Evolutionary conservation across 192 early-diverging fungal genomes (phyloP).

Genomic region (Backusella morwellensis): DNA sequence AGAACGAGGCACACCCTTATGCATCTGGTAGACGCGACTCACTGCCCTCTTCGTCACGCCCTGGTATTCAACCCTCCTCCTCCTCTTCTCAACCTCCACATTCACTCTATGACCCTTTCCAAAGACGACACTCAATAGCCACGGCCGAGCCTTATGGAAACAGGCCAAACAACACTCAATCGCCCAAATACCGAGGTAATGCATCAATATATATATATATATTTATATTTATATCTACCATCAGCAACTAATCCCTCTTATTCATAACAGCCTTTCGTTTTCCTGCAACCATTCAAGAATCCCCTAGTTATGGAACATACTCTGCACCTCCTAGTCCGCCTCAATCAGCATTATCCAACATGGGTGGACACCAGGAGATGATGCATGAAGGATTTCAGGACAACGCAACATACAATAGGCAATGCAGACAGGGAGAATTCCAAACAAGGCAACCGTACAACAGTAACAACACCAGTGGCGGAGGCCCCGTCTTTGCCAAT

Average conservation of each 20-base stretch:
- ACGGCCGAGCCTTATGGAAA: constrained; percentile 16
- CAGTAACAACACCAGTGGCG: not conserved
- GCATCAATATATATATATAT: not conserved
- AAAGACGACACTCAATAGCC: constrained; percentile 40
- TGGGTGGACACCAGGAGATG: constrained; percentile 10
- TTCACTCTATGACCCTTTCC: constrained; percentile 32
- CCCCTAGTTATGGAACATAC: constrained; percentile 25
- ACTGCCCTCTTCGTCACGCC: not conserved
- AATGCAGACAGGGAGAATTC: not conserved
- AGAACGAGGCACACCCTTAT: not conserved
- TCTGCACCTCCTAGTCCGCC: constrained; percentile 40
- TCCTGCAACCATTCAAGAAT: constrained; percentile 36
- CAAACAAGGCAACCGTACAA: not conserved
- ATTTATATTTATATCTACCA: not conserved
- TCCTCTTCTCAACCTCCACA: not conserved
- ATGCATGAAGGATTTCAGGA: not conserved
- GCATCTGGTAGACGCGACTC: constrained; percentile 10
- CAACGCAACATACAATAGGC: not conserved
- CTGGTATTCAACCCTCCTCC: not conserved
- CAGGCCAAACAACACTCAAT: not conserved
- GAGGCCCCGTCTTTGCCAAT: not conserved
- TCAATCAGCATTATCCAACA: constrained; percentile 11
- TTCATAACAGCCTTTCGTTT: constrained; percentile 12
- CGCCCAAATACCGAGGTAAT: constrained; percentile 8
- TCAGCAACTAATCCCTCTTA: no score